Conservation (phyloP, 805 yeast species). For the Candida xiaguanensis region DNA sequence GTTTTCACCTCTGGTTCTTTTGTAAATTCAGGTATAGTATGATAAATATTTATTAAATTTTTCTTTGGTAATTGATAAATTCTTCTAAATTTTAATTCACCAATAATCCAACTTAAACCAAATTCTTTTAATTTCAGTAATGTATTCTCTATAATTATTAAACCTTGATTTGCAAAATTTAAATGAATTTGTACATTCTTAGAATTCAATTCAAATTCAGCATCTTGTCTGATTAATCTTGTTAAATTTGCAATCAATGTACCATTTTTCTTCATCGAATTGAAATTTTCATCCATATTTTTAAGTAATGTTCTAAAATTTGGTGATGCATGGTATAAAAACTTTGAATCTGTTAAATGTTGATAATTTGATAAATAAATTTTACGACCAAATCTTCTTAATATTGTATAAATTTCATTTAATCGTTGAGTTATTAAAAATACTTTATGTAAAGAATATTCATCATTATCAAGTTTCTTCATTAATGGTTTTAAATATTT, state of each 20-base stretch:
- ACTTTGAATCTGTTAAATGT: constrained; percentile 41
- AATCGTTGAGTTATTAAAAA: constrained; percentile 43
- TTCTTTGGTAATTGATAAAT: constrained; percentile 26
- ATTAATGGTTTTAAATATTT: constrained; percentile 18
- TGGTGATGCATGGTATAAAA: constrained; percentile 21
- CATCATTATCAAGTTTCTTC: constrained; percentile 12
- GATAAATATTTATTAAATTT: constrained; percentile 15
- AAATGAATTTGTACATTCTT: constrained; percentile 37
- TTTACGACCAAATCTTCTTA: constrained; percentile 47
- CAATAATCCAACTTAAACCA: constrained; percentile 38
- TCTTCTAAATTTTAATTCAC: constrained; percentile 41
- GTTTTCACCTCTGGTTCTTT: constrained; percentile 4
- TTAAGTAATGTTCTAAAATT: constrained; percentile 15
- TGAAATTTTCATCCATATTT: constrained; percentile 35
- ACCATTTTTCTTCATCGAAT: constrained; percentile 46
- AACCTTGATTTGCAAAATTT: constrained; percentile 41
- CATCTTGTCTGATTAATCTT: constrained; percentile 41
- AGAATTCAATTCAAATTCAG: constrained; percentile 29
- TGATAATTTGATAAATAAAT: constrained; percentile 42
- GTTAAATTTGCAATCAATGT: constrained; percentile 46
- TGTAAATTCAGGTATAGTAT: constrained; percentile 5
- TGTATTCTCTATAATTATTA: constrained; percentile 24
- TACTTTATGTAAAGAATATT: constrained; percentile 42
- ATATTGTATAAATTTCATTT: constrained; percentile 47
- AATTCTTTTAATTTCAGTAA: constrained; percentile 33